These are phyloP conservation scores for Schoenoplectus tabernaemontani DNA, from an alignment of 202 grass and related monocot species.

Conservation along the genomic window DNA sequence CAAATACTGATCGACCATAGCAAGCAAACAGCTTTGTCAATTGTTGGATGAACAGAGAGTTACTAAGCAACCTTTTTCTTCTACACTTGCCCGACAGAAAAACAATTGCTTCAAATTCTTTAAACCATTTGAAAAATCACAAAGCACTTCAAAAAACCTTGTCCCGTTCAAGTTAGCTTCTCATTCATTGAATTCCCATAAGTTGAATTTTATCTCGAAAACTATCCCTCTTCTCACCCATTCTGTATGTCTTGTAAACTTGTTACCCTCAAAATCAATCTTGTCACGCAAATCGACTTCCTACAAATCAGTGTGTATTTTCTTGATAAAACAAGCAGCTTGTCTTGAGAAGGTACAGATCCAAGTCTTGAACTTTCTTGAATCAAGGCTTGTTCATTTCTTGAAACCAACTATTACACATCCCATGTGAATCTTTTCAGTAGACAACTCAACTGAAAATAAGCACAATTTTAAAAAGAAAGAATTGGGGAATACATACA, in stretches of 20 bases:
- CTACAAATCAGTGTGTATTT: not conserved
- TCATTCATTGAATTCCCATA: slow-evolving; percentile 30
- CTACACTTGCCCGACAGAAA: slow-evolving; percentile 55
- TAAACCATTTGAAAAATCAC: slow-evolving; percentile 41
- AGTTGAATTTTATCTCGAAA: not conserved
- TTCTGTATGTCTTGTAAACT: slow-evolving; percentile 17
- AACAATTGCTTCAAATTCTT: slow-evolving; percentile 52
- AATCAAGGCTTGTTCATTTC: slow-evolving; percentile 12
- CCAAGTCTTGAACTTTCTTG: slow-evolving; percentile 19
- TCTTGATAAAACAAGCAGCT: slow-evolving; percentile 18
- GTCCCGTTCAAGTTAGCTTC: slow-evolving; percentile 72
- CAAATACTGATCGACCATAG: not conserved
- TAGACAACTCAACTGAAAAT: slow-evolving; percentile 15
- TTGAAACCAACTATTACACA: slow-evolving; percentile 14
- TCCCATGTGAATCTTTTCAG: slow-evolving; percentile 9
- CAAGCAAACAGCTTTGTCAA: slow-evolving; percentile 22
- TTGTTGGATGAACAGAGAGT: slow-evolving; percentile 48
- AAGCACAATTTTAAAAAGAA: slow-evolving; percentile 2
- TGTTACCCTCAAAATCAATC: slow-evolving; percentile 15
- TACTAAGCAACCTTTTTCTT: slow-evolving; percentile 27
- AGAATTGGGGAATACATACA: not conserved
- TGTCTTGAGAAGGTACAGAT: slow-evolving; percentile 22
- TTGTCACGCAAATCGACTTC: slow-evolving; percentile 13
- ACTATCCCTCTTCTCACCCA: not conserved
- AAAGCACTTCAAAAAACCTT: slow-evolving; percentile 61